Base-by-base conservation (phyloP, 208 protist species). In the Leishmania aethiopica region DNA sequence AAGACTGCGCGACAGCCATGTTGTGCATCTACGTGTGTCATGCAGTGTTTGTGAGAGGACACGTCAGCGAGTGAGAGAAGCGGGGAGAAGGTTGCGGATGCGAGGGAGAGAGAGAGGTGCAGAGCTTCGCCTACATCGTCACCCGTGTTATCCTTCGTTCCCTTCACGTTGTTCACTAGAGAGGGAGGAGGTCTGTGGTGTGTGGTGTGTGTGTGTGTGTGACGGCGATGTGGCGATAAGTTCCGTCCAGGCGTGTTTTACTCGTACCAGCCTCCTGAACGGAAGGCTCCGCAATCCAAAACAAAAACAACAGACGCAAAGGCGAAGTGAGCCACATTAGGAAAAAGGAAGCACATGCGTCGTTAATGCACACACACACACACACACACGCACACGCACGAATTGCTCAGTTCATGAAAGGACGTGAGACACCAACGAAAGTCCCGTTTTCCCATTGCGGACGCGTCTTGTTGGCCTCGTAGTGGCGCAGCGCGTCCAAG, bases 401-500 rank as follows among this genome's bases (percentile, higher is more conserved):
- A n/a, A 45, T 28, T 4, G 77, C 17, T 88, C 71, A 85, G 53
- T 64, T 62, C 74, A 86, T 45, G 3, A 76, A 88, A 25, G 85
- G 90, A 47, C 72, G 83, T 57, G 42, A n/a, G 35, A 93, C 77
- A 35, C 95, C 95, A 6, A 98, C 88, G 78, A 97, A 98, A 8
- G 80, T 77, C 22, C 94, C 94, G 64, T 93, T 90, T 60, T 91
- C 88, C 94, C 95, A 98, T 84, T 98, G 95, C 66, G 51, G 75
- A 55, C 92, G 92, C 22, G 93, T 95, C 82, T 98, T 98, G 64
- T 92, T 84, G 71, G 84, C 72, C 78, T 98, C 92, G 84, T 98
- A 96, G 80, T 94, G 89, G 72, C 86, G 88, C 28, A 93, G 84
- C 35, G 93, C 93, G 69, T 95, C 89, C 32, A 89, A 45, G 11